These are phyloP conservation scores for Yamadazyma dushanensis DNA, from an alignment of 1,139 yeast species.

Conservation along the genomic window DNA sequence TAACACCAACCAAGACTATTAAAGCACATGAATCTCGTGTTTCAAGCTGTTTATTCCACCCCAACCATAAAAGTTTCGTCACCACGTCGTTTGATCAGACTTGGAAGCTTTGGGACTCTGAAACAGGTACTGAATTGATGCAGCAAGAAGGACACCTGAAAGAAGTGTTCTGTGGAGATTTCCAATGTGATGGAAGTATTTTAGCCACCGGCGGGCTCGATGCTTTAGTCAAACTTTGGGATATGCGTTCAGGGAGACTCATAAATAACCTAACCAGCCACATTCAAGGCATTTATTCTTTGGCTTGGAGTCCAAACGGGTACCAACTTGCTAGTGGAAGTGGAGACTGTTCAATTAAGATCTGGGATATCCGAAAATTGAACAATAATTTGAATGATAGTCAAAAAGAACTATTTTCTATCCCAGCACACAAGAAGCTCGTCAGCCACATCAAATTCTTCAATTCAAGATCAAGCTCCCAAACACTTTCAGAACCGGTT, in stretches of 20 bases:
- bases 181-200: conserved; percentile 80
- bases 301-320: conserved; percentile 80
- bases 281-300: conserved; percentile 64
- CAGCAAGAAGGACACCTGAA: conserved; percentile 87
- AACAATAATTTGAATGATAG: conserved; percentile 19
- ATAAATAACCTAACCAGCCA: conserved; percentile 66
- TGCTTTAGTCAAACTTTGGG: conserved; percentile 79
- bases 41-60: conserved; percentile 66
- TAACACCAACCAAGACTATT: conserved; percentile 14
- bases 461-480: conserved; percentile 20
- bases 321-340: conserved; percentile 78
- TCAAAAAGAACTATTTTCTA: conserved; percentile 39
- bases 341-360: conserved; percentile 75
- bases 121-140: conserved; percentile 29
- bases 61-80: conserved; percentile 53
- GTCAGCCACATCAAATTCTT: conserved; percentile 68
- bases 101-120: conserved; percentile 86
- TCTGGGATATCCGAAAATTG: conserved; percentile 78
- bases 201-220: conserved; percentile 81
- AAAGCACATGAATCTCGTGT: conserved; percentile 58
- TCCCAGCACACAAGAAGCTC: conserved; percentile 77
- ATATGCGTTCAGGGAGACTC: conserved; percentile 73
- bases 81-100: conserved; percentile 84
- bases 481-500: conserved; percentile 16
- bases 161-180: conserved; percentile 61